Base-by-base conservation (phyloP, 441 rosid genomes). In the Gossypium schwendimanii region DNA sequence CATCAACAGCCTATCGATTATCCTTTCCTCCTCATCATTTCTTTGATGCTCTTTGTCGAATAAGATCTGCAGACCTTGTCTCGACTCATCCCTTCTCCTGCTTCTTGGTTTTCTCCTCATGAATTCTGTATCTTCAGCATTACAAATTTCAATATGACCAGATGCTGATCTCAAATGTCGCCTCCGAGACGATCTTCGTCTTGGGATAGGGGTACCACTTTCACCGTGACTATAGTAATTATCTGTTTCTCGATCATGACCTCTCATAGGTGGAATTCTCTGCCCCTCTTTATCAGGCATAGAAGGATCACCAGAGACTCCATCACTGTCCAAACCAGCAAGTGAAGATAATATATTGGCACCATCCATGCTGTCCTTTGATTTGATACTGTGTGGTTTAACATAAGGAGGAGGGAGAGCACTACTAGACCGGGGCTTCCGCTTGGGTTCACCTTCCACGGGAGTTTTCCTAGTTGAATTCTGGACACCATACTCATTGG, bases 351-450 rank as follows among this genome's bases (percentile, higher is more conserved):
- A 86, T 14, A 73, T 53, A 75, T 63, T 81, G 68, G 78, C 84
- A 71, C 75, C 84, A 75, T 70, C 66, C 70, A 71, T 78, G 65
- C 61, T 76, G 15, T 83, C 89, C 85, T 77, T 89, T 53, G 79
- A 36, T 81, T 82, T 91, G 63, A 64, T 55, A 75, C 73, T 85
- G 23, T 89, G 81, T 71, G 88, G 80, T 73, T 92, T 92, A 39
- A 89, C 90, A 75, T 94, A 92, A 28, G 99, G 99, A 73, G 98
- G 98, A 18, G 97, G 97, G 61, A 92, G 78, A 24, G 81, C 79
- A 68, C 74, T 85, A 55, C 76, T 84, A 65, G 67, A 54, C 61
- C 68, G 66, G 54, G 87, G 62, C 69, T 80, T 84, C 79, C 69
- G 41, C 83, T 75, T 79, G 14, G 78, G 79, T 74, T 54, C 68